Evolutionary conservation across 495 filamentous ascomycete species (phyloP), one percentile per base, ranked within the genome.

Genomic region (Penicillium cinerascens): DNA sequence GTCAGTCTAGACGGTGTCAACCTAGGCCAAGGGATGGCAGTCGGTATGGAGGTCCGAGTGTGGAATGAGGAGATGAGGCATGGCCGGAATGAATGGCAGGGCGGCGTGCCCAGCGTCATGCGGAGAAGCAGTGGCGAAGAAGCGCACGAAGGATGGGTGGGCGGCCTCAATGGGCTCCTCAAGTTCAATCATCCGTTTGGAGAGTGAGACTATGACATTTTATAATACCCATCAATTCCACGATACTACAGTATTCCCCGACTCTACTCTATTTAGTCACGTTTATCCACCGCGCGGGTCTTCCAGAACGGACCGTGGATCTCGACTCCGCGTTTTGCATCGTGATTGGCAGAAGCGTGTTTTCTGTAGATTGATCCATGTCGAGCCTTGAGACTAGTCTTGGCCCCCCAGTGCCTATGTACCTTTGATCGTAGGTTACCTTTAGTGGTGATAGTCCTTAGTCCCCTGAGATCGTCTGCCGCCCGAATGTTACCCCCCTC

Each of bases 121-220:
- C 70, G 78, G 36, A 64, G 78, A 58, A 69, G 69, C 35, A 64
- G 69, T 15, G 80, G 82, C 2, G 71, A 71, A 8, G 85, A 87
- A 55, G 71, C 78, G 20, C 83, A 86, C 56, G 93, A 97, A 67
- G 89, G 89, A 13, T 98, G 95, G 95, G 93, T 98, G 15, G 93
- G 92, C 1, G 93, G 95, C 6, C 69, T 98, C 69, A 97, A 97
- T 70, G 89, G 89, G 43, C 65, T 97, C 59, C 73, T 98, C 61
- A 98, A 98, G 73, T 98, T 97, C 61, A 98, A 98, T 66, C 87
- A 96, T 73, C 91, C 95, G 3, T 97, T 98, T 75, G 93, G 93
- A 0, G 90, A 95, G 63, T 49, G 78, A 86, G 22, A 23, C 10
- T 1, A 17, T 15, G 26, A 2, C 6, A 21, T 8, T 50, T 4